Evolutionary conservation across 257 asterid genomes (phyloP).

Genomic region (Marsdenia floribunda): DNA sequence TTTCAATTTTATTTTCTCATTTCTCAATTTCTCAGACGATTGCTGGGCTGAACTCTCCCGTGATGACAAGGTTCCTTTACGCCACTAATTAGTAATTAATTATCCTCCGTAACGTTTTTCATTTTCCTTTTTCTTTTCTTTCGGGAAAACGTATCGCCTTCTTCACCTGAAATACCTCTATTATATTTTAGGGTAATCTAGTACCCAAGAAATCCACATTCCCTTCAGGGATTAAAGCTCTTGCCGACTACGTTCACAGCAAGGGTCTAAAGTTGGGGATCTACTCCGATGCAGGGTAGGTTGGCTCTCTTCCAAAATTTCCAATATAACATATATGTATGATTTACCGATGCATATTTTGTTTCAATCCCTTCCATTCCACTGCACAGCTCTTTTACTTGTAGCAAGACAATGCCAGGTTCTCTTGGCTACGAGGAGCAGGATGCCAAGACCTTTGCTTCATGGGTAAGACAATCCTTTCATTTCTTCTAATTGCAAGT

Average conservation of each 20-base stretch:
- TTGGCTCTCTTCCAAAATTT: not conserved
- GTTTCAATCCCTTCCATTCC: not conserved
- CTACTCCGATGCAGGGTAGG: slow-evolving; percentile 91
- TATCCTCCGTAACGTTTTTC: not conserved
- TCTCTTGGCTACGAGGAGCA: slow-evolving; percentile 87
- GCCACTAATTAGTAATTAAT: not conserved
- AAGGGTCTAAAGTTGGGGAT: slow-evolving; percentile 91
- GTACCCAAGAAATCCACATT: slow-evolving; percentile 69
- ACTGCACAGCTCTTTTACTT: slow-evolving; percentile 57
- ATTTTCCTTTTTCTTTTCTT: not conserved
- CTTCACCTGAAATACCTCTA: not conserved
- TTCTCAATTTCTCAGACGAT: slow-evolving; percentile 53
- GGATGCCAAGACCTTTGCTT: slow-evolving; percentile 78
- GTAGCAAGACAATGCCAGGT: slow-evolving; percentile 83
- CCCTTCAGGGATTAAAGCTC: slow-evolving; percentile 92
- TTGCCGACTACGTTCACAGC: slow-evolving; percentile 84
- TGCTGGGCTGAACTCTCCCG: slow-evolving; percentile 81
- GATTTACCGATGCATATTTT: not conserved
- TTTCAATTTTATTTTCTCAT: slow-evolving; percentile 5
- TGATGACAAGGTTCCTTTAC: slow-evolving; percentile 43
- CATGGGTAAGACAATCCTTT: slow-evolving; percentile 47
- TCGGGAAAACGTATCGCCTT: not conserved
- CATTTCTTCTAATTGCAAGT: not conserved
- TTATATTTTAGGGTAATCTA: slow-evolving; percentile 55
- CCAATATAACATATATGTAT: not conserved